These are phyloP conservation scores for Trifolium fragiferum DNA, from an alignment of 306 rosid species.

Conservation along the genomic window DNA sequence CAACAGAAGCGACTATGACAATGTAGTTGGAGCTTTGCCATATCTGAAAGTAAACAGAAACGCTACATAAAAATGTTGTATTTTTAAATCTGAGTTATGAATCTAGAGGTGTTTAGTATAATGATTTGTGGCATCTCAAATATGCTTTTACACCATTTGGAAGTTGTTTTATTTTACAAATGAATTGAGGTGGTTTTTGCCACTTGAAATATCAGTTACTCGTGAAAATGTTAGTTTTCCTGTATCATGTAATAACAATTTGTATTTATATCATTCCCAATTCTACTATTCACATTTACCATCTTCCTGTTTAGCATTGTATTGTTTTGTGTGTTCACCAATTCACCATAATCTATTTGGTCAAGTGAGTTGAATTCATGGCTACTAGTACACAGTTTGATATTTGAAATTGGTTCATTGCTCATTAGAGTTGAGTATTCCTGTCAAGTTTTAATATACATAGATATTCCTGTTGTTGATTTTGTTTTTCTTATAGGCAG, in stretches of 20 bases:
- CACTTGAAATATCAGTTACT: slow-evolving; percentile 37
- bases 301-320: neutral
- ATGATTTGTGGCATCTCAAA: slow-evolving; percentile 33
- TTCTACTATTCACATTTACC: neutral
- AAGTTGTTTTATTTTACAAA: slow-evolving; percentile 34
- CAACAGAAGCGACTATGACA: slow-evolving; percentile 85
- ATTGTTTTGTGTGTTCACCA: neutral
- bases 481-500: no score
- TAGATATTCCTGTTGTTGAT: no score
- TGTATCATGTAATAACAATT: slow-evolving; percentile 39
- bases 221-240: neutral
- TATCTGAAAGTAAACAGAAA: slow-evolving; percentile 88
- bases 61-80: slow-evolving; percentile 53
- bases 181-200: slow-evolving; percentile 36
- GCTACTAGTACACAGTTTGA: no score
- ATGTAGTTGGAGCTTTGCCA: slow-evolving; percentile 85
- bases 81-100: slow-evolving; percentile 19
- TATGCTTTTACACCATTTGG: slow-evolving; percentile 20
- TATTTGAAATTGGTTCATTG: no score
- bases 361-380: no score
- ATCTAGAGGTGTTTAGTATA: slow-evolving; percentile 19
- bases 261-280: slow-evolving; percentile 4
- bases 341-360: no score
- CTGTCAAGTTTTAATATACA: no score
- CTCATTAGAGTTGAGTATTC: no score